These are phyloP conservation scores for Lactarius indigo DNA, from an alignment of 768 basidiomycete genomes.

Conservation along the genomic window DNA sequence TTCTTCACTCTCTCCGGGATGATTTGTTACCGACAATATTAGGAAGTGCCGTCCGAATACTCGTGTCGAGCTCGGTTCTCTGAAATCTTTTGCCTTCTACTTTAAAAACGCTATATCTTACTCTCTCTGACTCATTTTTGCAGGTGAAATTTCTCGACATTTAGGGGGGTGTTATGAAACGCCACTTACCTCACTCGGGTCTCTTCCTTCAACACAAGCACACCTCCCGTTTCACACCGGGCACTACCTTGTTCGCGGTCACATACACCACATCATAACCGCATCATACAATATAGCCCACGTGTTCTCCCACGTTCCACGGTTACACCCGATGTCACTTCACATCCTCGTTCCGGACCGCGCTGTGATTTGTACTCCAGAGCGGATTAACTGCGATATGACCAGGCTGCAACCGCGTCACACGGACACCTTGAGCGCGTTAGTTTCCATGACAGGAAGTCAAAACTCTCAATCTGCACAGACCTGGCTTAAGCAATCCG, in stretches of 20 bases:
- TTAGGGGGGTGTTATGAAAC: neutral
- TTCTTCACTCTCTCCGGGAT: neutral
- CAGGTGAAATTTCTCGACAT: neutral
- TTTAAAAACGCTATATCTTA: neutral
- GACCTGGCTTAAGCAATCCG: neutral
- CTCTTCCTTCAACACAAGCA: neutral
- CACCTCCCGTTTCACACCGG: neutral
- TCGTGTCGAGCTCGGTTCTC: constrained; percentile 27
- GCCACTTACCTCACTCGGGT: neutral
- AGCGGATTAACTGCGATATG: neutral
- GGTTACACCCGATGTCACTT: neutral
- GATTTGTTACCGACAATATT: constrained; percentile 25
- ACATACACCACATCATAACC: neutral
- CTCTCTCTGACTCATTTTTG: constrained; percentile 3
- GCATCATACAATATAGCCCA: neutral
- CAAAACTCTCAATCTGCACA: neutral
- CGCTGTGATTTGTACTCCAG: neutral
- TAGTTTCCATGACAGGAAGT: neutral
- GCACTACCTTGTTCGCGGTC: neutral
- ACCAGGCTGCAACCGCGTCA: constrained; percentile 16
- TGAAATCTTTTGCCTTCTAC: constrained; percentile 11
- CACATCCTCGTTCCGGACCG: neutral
- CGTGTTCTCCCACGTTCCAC: neutral
- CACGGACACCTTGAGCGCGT: neutral
- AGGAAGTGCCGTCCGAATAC: constrained; percentile 28